phyloP scores from a whole-genome alignment of 805 yeast species.

The Wickerhamiella galacta region DNA sequence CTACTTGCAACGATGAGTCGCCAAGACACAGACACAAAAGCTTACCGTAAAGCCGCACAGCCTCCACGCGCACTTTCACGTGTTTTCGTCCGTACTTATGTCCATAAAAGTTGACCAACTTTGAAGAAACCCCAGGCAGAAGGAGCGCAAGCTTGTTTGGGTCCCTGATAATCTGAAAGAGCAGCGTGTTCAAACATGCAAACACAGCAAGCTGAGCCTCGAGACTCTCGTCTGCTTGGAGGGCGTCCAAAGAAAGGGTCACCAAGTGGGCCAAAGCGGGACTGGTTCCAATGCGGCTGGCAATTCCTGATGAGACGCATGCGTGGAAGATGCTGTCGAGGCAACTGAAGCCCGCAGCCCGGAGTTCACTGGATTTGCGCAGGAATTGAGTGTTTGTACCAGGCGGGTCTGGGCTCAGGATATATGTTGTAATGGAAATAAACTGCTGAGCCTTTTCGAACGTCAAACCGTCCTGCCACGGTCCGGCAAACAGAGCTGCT shows the following conservation, averaged over 20 bases:
- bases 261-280: slow-evolving; percentile 15
- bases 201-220: slow-evolving; percentile 13
- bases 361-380: slow-evolving; percentile 10
- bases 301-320: slow-evolving; percentile 5
- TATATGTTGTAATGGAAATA: slow-evolving; percentile 14
- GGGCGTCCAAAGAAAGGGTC: slow-evolving; percentile 12
- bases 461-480: slow-evolving; percentile 10
- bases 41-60: not conserved
- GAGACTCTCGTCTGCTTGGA: slow-evolving; percentile 10
- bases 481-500: slow-evolving; percentile 23
- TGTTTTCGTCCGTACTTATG: slow-evolving; percentile 2
- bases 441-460: slow-evolving; percentile 15
- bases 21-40: not conserved
- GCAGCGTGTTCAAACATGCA: slow-evolving; percentile 7
- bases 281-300: slow-evolving; percentile 6
- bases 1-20: not conserved
- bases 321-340: slow-evolving; percentile 13
- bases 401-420: slow-evolving; percentile 13
- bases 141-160: slow-evolving; percentile 10
- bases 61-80: not conserved
- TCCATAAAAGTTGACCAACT: slow-evolving; percentile 8
- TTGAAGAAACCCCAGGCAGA: slow-evolving; percentile 11
- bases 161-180: slow-evolving; percentile 4
- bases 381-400: slow-evolving; percentile 8
- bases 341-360: slow-evolving; percentile 17